Evolutionary conservation across 805 yeast genomes (phyloP).

Genomic region (Ogataea nonfermentans): DNA sequence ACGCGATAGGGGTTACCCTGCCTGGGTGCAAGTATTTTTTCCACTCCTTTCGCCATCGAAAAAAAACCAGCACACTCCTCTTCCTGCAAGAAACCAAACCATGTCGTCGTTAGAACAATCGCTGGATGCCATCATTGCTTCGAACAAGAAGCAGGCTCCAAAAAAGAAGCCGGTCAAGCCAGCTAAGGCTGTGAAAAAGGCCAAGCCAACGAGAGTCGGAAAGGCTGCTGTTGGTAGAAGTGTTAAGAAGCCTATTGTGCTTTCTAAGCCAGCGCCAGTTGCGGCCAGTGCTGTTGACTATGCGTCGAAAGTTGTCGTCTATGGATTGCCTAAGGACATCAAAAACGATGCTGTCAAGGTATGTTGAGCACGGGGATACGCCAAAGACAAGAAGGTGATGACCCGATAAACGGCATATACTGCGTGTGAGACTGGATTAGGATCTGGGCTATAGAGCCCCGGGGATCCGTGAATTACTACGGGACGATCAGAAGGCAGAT

Average conservation of each 20-base stretch:
- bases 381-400: conserved; percentile 1
- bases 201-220: conserved; percentile 32
- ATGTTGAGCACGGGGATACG: conserved; percentile 14
- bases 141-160: conserved; percentile 37
- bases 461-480: conserved; percentile 10
- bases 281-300: conserved; percentile 35
- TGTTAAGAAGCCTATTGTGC: conserved; percentile 16
- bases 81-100: conserved; percentile 10
- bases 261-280: conserved; percentile 20
- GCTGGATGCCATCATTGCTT: conserved; percentile 88
- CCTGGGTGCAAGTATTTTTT: neutral
- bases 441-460: conserved; percentile 12
- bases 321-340: conserved; percentile 69
- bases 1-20: conserved; percentile 12
- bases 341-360: conserved; percentile 71
- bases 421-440: neutral
- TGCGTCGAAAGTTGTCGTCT: conserved; percentile 79
- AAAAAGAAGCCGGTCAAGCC: conserved; percentile 33
- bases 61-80: conserved; percentile 5
- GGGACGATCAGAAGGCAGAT: neutral
- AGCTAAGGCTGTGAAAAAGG: conserved; percentile 31
- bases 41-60: conserved; percentile 14
- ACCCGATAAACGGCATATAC: neutral
- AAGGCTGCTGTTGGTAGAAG: conserved; percentile 24
- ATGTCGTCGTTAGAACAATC: conserved; percentile 92